Evolutionary conservation across 1,284 basidiomycete genomes (phyloP), one percentile per base, ranked within the genome.

Genomic region (Heterobasidion occidentale): DNA sequence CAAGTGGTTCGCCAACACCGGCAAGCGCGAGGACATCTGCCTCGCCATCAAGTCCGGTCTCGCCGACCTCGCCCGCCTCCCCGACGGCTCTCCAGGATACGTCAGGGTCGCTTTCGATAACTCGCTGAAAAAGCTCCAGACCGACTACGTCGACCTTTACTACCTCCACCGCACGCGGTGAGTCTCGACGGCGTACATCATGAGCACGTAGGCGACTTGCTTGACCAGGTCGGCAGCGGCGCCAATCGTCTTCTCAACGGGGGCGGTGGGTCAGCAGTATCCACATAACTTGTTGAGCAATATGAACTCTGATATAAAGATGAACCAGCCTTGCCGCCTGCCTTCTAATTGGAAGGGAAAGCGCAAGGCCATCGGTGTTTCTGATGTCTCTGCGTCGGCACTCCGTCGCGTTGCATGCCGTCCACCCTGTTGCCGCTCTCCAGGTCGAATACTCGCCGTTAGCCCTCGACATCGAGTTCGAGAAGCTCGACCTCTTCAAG

Each of bases 331-430:
- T 42, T 7, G 38, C 38, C 38, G 11, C n/a, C 38, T 42, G 38
- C 7, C 38, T 42, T 12, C 7, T 50, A 70, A 27, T 27, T 27
- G 38, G 38, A 71, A 61, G 9, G 75, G 75, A 4, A 76, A 74
- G 57, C 65, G 73, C 51, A 71, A 68, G 49, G 71, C 73, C 62
- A 60, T 77, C 35, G 75, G 76, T 11, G 60, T 77, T 27, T 77
- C 73, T 57, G 78, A 79, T 60, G 71, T 71, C 52, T 72, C 70
- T 0, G 71, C 70, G 34, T 70, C 58, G 15, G 75, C 74, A 0
- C 66, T 80, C 11, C 69, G 84, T 4, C 79, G 84, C 46, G 87
- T 86, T 86, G 4, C 76, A 82, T 59, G 77, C 77, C 14, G 73
- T 84, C 5, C 78, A 82, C 59, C 80, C 80, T 0, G 80, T 88